Conservation (phyloP, 2,329 filamentous ascomycete species). For the Mycosphaerella sp. region DNA sequence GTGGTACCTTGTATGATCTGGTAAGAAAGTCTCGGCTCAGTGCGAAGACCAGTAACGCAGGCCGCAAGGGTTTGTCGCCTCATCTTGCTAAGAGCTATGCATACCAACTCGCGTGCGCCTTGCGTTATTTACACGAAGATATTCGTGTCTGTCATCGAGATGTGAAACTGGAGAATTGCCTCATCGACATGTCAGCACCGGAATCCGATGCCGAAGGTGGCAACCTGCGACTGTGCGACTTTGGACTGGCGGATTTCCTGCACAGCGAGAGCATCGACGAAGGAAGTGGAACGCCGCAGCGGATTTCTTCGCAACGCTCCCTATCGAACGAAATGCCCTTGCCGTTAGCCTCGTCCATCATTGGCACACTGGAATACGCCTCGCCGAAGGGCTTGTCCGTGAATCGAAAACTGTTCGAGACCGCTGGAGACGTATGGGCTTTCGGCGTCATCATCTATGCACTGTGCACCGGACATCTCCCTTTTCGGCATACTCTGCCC, state of each 20-base stretch:
- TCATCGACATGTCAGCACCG: slow-evolving; percentile 50
- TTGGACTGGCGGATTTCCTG: slow-evolving; percentile 63
- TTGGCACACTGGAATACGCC: slow-evolving; percentile 54
- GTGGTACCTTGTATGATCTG: slow-evolving; percentile 59
- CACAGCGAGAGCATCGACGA: slow-evolving; percentile 41
- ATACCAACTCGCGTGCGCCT: slow-evolving; percentile 57
- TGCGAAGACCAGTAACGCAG: slow-evolving; percentile 23
- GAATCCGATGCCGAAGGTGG: slow-evolving; percentile 46
- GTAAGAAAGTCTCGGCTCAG: slow-evolving; percentile 48
- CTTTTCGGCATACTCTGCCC: slow-evolving; percentile 56
- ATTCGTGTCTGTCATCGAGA: slow-evolving; percentile 60
- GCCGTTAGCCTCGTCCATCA: slow-evolving; percentile 40
- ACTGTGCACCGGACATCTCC: slow-evolving; percentile 54
- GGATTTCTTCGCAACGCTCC: slow-evolving; percentile 13
- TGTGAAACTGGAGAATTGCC: slow-evolving; percentile 63
- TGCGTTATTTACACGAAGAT: slow-evolving; percentile 62
- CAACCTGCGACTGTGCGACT: slow-evolving; percentile 58
- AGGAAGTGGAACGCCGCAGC: slow-evolving; percentile 5
- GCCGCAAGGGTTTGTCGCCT: slow-evolving; percentile 40
- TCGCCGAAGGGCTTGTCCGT: slow-evolving; percentile 44
- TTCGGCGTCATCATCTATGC: slow-evolving; percentile 59
- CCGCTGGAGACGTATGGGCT: slow-evolving; percentile 61
- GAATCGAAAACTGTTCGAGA: slow-evolving; percentile 40
- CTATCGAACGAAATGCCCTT: slow-evolving; percentile 18
- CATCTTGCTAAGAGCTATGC: slow-evolving; percentile 53